Base-by-base conservation (phyloP, 2,329 filamentous ascomycete species). In the Colletotrichum caudatum region DNA sequence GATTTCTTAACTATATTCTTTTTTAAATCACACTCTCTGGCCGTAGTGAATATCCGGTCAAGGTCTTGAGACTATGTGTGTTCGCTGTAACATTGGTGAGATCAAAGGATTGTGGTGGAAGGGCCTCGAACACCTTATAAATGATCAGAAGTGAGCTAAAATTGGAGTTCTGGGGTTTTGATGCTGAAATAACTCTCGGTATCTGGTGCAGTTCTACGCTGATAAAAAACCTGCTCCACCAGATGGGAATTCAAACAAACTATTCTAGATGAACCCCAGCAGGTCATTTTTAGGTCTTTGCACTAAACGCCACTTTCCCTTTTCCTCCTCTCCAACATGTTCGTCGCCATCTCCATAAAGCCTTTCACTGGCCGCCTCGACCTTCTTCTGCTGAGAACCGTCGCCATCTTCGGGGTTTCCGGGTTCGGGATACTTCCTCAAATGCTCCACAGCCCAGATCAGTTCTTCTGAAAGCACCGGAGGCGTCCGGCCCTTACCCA, bases 381-480 rank as follows among this genome's bases (percentile, higher is more conserved):
- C 6, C 35, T 29, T 16, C 11, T 70, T 57, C 5, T 73, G 37
- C 1, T 44, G 59, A 1, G 66, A 33, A 3, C 5, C 29, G 0
- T 35, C 37, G 14, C 41, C 56, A n/a, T 60, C 26, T 6, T 74
- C 46, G 0, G 56, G 71, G 6, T 79, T 76, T 0, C 74, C 78
- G 0, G 81, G 79, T 54, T 82, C 79, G 1, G 84, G 83, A 71
- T 87, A 87, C 72, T 87, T 87, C 46, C 76, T 81, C 4, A 87
- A 68, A 71, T 87, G 78, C 46, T 86, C 84, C 44, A 87, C 75
- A 0, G 85, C 85, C 83, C 85, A 86, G 0, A 84, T 76, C 23
- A 86, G 63, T 9, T 85, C 80, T 23, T 81, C 78, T 1, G 80
- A 80, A 11, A 87, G 72, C 0, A 82, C 79, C 0, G 86, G 85